Conservation (phyloP, 805 yeast genomes). For the Candida odintsovae region DNA sequence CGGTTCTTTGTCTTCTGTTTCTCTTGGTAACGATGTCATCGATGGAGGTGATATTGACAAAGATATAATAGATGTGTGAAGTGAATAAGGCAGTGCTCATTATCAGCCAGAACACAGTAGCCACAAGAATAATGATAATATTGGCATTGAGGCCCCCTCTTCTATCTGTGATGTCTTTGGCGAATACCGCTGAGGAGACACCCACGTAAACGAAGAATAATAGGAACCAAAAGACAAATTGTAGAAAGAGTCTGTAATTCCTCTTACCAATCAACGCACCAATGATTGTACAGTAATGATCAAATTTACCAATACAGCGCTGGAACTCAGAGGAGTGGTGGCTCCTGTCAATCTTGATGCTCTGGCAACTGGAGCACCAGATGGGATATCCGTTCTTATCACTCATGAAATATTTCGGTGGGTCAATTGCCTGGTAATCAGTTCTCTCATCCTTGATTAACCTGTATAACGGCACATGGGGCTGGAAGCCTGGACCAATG, state of each 20-base stretch:
- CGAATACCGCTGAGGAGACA: conserved; percentile 30
- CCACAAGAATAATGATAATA: conserved; percentile 40
- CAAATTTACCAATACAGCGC: conserved; percentile 67
- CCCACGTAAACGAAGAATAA: conserved; percentile 34
- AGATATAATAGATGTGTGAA: conserved; percentile 40
- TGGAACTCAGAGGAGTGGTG: conserved; percentile 59
- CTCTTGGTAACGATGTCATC: conserved; percentile 44
- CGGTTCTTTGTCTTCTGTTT: conserved; percentile 19
- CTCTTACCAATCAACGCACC: conserved; percentile 65
- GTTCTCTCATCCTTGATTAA: conserved; percentile 19
- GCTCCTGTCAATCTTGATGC: conserved; percentile 59
- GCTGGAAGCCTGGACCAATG: conserved; percentile 57
- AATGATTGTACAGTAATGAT: conserved; percentile 79
- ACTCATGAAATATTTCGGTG: conserved; percentile 62
- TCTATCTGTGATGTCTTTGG: conserved; percentile 23
- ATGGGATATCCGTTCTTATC: conserved; percentile 69
- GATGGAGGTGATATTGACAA: conserved; percentile 47
- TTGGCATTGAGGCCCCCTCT: conserved; percentile 36
- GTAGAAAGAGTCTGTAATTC: conserved; percentile 58
- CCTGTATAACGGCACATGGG: conserved; percentile 31
- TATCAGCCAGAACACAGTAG: conserved; percentile 39
- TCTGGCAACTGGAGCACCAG: conserved; percentile 66
- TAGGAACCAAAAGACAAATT: conserved; percentile 37
- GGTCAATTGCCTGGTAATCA: conserved; percentile 24
- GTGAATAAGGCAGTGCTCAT: conserved; percentile 38